Evolutionary conservation across 2,329 filamentous ascomycete genomes (phyloP).

Genomic region (Dendrostoma leiphaemia): DNA sequence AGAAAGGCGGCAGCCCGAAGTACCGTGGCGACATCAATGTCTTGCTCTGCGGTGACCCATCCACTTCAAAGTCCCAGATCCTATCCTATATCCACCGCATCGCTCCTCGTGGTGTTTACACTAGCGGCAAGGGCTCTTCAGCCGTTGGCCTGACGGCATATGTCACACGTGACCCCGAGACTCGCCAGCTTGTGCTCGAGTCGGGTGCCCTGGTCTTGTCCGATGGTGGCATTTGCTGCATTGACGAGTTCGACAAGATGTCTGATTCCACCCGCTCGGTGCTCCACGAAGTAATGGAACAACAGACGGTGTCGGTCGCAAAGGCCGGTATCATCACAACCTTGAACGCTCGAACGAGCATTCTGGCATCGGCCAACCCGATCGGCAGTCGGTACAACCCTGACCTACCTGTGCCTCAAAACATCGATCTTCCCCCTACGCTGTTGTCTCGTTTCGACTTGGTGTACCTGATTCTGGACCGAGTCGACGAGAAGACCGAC

Average conservation of each 20-base stretch:
- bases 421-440: constrained; percentile 95
- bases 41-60: constrained; percentile 93
- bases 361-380: constrained; percentile 94
- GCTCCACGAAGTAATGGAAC: constrained; percentile 86
- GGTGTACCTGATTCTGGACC: constrained; percentile 94
- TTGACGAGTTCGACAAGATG: constrained; percentile 88
- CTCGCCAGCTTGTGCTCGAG: constrained; percentile 75
- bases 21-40: constrained; percentile 98
- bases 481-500: constrained; percentile 86
- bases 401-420: constrained; percentile 91
- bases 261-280: constrained; percentile 75
- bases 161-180: constrained; percentile 77
- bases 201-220: constrained; percentile 77
- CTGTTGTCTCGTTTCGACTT: constrained; percentile 94
- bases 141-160: constrained; percentile 80
- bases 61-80: constrained; percentile 93
- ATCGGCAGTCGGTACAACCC: constrained; percentile 98
- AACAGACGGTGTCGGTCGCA: constrained; percentile 80
- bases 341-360: constrained; percentile 90
- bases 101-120: constrained; percentile 82
- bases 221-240: constrained; percentile 80
- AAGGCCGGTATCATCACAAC: constrained; percentile 97
- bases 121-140: constrained; percentile 77
- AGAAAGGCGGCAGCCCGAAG: constrained; percentile 91
- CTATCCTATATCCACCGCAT: constrained; percentile 97